These are phyloP conservation scores for Castanea mollissima DNA, from an alignment of 306 rosid genomes.

Conservation along the genomic window DNA sequence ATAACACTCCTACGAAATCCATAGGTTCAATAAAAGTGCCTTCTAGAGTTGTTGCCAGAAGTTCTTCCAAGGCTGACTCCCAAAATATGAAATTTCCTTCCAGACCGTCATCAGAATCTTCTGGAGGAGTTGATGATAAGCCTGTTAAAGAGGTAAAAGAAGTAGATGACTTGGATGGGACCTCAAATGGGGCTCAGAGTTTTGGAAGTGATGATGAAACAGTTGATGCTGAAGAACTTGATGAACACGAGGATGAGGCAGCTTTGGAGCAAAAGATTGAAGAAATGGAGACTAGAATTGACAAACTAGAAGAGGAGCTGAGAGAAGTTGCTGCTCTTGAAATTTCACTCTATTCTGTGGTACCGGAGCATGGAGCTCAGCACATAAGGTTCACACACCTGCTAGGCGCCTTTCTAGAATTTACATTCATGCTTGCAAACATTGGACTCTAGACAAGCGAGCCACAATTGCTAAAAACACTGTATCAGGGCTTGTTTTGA, in stretches of 20 bases:
- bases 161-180: conserved; percentile 46
- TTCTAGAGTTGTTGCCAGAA: conserved; percentile 33
- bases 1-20: conserved; percentile 42
- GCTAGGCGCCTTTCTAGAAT: conserved; percentile 96
- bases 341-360: conserved; percentile 83
- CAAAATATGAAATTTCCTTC: conserved; percentile 37
- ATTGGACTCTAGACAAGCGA: conserved; percentile 64
- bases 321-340: conserved; percentile 99
- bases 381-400: conserved; percentile 96
- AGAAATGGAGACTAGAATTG: conserved; percentile 77
- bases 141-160: conserved; percentile 46
- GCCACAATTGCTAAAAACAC: conserved; percentile 75
- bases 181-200: conserved; percentile 43
- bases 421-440: conserved; percentile 81
- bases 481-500: conserved; percentile 83
- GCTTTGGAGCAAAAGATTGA: conserved; percentile 47
- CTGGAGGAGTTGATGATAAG: conserved; percentile 58
- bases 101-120: conserved; percentile 50
- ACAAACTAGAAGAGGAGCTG: conserved; percentile 89
- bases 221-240: conserved; percentile 41
- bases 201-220: conserved; percentile 42
- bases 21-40: conserved; percentile 36
- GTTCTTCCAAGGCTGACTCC: conserved; percentile 33
- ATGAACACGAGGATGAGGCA: conserved; percentile 39
- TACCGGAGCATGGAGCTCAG: conserved; percentile 95